Evolutionary conservation across 371 early-diverging fungal species (phyloP).

Genomic region (Mortierella sp.): DNA sequence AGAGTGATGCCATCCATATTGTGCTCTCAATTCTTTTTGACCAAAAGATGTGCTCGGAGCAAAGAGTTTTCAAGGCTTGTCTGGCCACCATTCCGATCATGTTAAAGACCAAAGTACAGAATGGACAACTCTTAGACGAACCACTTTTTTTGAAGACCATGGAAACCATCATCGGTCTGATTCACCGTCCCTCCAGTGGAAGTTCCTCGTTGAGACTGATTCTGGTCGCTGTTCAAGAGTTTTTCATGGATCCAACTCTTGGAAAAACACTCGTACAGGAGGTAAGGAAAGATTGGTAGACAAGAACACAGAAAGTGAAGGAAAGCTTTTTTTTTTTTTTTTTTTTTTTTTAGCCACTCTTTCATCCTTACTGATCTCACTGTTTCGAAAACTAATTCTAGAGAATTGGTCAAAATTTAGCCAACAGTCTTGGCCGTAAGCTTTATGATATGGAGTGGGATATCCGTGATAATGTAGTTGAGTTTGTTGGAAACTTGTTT

Average conservation of each 20-base stretch:
- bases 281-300: constrained; percentile 18
- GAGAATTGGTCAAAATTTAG: constrained; percentile 45
- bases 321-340: background rate
- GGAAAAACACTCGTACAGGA: constrained; percentile 40
- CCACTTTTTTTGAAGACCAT: constrained; percentile 49
- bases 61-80: constrained; percentile 59
- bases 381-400: constrained; percentile 13
- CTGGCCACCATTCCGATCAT: constrained; percentile 52
- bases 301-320: too few relatives aligned
- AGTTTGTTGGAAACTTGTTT: constrained; percentile 65
- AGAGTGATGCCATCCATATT: constrained; percentile 35
- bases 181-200: constrained; percentile 52
- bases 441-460: constrained; percentile 68
- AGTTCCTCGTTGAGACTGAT: constrained; percentile 56
- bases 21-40: constrained; percentile 53
- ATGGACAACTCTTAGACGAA: constrained; percentile 46
- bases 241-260: constrained; percentile 56
- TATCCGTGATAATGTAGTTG: constrained; percentile 64
- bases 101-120: constrained; percentile 45
- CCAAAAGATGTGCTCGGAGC: constrained; percentile 52
- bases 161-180: constrained; percentile 47
- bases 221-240: constrained; percentile 55
- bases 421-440: constrained; percentile 55
- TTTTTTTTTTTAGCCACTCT: background rate
- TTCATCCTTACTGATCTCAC: background rate